Evolutionary conservation across 1,284 basidiomycete species (phyloP).

Genomic region (Apiotrichum siamense): DNA sequence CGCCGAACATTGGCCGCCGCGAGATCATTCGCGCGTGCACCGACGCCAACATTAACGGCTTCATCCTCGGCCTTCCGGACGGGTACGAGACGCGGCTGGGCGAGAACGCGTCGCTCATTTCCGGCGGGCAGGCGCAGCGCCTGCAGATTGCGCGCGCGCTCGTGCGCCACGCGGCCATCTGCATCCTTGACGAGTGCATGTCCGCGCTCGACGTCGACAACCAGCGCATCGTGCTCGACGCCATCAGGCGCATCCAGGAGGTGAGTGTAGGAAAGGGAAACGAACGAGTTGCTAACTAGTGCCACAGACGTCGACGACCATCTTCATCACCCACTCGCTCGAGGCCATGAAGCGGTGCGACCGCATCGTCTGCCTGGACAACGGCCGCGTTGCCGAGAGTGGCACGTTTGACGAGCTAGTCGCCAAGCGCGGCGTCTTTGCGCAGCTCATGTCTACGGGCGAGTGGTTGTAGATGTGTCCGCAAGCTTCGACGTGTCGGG

Average conservation of each 20-base stretch:
- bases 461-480: conserved; percentile 68
- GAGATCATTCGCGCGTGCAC: conserved; percentile 65
- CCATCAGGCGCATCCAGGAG: conserved; percentile 59
- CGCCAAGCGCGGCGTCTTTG: conserved; percentile 66
- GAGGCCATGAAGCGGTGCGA: conserved; percentile 89
- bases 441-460: conserved; percentile 72
- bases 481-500: too few species aligned
- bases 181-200: conserved; percentile 92
- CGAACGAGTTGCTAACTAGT: background rate
- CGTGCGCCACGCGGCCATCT: conserved; percentile 61
- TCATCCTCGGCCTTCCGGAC: conserved; percentile 68
- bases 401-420: conserved; percentile 71
- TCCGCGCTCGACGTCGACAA: conserved; percentile 79
- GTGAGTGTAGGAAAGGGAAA: conserved; percentile 27
- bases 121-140: conserved; percentile 91
- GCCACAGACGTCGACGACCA: conserved; percentile 59
- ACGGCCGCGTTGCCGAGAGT: conserved; percentile 70
- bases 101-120: conserved; percentile 79
- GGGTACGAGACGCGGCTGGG: conserved; percentile 83
- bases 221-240: conserved; percentile 70
- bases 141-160: conserved; percentile 87
- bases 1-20: conserved; percentile 53
- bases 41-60: conserved; percentile 77
- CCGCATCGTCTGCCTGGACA: conserved; percentile 72
- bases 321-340: conserved; percentile 91